Percentiles rank a stretch among this genome's conserved stretches.
phyloP scores from a whole-genome alignment of 106 monocot genomes.

The Allium fistulosum region DNA sequence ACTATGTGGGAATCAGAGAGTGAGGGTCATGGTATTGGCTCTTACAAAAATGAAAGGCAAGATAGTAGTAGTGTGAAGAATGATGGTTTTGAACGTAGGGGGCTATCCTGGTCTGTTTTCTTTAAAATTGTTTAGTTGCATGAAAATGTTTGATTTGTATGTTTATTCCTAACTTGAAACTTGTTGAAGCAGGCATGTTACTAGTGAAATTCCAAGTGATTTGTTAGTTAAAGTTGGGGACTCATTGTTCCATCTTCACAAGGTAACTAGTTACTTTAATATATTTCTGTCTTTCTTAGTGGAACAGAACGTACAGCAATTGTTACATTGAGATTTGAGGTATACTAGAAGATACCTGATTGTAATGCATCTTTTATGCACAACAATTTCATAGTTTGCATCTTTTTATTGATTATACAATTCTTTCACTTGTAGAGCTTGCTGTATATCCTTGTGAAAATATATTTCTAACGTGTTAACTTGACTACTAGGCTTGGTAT shows the following conservation, averaged over 20 bases:
- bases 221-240: slow-evolving; percentile 66
- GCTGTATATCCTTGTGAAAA: no score
- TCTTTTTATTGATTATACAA: no score
- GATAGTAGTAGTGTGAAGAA: slow-evolving; percentile 34
- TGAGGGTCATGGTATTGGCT: slow-evolving; percentile 22
- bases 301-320: no score
- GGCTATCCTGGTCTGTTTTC: slow-evolving; percentile 53
- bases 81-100: slow-evolving; percentile 69
- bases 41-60: slow-evolving; percentile 22
- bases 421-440: no score
- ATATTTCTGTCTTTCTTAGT: no score
- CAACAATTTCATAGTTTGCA: no score
- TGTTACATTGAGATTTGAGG: no score
- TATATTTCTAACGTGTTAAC: no score
- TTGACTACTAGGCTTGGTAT: no score
- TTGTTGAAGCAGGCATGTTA: slow-evolving; percentile 36
- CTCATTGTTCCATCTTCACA: slow-evolving; percentile 71
- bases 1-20: slow-evolving; percentile 88
- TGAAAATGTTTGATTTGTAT: background rate
- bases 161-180: background rate
- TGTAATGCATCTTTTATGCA: no score
- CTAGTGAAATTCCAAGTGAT: slow-evolving; percentile 84
- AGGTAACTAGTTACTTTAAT: slow-evolving; percentile 23
- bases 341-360: no score
- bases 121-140: background rate